These are phyloP conservation scores for Penicillium sp. DNA, from an alignment of 2,329 filamentous ascomycete genomes.

Conservation along the genomic window DNA sequence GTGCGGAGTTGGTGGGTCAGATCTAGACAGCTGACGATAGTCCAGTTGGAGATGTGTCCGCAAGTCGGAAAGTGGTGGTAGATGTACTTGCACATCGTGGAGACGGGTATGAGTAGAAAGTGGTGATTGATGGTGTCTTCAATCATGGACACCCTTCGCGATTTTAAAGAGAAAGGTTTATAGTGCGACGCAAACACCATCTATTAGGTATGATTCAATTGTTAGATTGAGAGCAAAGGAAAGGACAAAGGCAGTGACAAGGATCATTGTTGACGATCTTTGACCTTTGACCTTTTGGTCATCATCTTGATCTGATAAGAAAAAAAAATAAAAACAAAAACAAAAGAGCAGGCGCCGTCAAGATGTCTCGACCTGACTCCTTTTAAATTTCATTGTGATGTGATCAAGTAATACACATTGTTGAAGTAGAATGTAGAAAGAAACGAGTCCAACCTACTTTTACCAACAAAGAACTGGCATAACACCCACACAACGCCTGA, in stretches of 20 bases:
- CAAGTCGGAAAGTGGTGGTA: slow-evolving; percentile 28
- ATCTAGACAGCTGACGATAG: slow-evolving; percentile 21
- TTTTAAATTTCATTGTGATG: neutral
- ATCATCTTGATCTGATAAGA: neutral
- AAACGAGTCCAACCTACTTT: neutral
- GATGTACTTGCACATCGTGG: slow-evolving; percentile 27
- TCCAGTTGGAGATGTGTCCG: slow-evolving; percentile 29
- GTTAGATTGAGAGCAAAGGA: neutral
- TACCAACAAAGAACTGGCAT: neutral
- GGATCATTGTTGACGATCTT: neutral
- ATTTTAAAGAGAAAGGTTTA: neutral
- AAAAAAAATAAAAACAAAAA: no score
- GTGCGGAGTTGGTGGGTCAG: slow-evolving; percentile 21
- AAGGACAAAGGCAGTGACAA: neutral
- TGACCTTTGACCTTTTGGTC: neutral
- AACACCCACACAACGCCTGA: neutral
- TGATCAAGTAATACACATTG: neutral
- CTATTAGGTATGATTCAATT: neutral
- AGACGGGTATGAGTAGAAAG: neutral
- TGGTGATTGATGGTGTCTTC: neutral
- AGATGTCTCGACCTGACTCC: neutral
- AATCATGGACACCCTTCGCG: neutral
- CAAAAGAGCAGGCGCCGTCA: neutral
- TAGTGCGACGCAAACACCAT: neutral
- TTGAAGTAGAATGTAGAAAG: neutral